Evolutionary conservation across 2,329 filamentous ascomycete species (phyloP), one percentile per base, ranked within the genome.

Genomic region (Penicillium polonicum): DNA sequence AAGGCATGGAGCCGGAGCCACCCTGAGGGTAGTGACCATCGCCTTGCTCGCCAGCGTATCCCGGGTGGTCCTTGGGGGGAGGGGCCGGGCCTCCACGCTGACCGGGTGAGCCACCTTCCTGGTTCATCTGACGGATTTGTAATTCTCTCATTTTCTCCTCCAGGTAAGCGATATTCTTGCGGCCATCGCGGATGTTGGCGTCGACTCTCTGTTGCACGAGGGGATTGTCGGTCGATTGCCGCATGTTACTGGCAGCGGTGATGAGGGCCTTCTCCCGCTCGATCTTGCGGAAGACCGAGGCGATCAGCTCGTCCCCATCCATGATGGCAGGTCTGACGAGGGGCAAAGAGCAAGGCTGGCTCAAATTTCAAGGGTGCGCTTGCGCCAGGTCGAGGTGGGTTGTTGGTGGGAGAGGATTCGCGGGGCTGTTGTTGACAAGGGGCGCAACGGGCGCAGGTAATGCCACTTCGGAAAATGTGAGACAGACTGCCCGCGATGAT

Each of bases 231-330:
- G 93, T 97, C 76, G 94, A 92, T 78, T 92, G 89, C 78, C 92
- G 89, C 92, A 99, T 96, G 69, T 90, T 86, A 78, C 91, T 94
- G 67, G 93, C 93, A 70, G 91, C 93, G 76, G 90, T 90, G 82
- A 99, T 94, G 72, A 97, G 87, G 70, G 89, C 90, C 83, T 92
- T 93, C 79, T 99, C 94, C 75, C 93, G 88, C 82, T 97, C 91
- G 78, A 99, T 97, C 88, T 99, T 97, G 81, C 88, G 89, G 80
- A 89, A 87, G 79, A 99, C 92, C 76, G 91, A 89, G 78, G 86
- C 86, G 78, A 87, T 83, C 64, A 85, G 81, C 67, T 85, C 82
- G 72, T 87, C 83, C 74, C 80, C 80, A 61, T 79, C 80, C 80
- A 86, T 86, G 72, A 66, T 80, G 75, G 72, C 68, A 69, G 58